Evolutionary conservation across 2,329 filamentous ascomycete genomes (phyloP).

Genomic region (Pseudogymnoascus sp.): DNA sequence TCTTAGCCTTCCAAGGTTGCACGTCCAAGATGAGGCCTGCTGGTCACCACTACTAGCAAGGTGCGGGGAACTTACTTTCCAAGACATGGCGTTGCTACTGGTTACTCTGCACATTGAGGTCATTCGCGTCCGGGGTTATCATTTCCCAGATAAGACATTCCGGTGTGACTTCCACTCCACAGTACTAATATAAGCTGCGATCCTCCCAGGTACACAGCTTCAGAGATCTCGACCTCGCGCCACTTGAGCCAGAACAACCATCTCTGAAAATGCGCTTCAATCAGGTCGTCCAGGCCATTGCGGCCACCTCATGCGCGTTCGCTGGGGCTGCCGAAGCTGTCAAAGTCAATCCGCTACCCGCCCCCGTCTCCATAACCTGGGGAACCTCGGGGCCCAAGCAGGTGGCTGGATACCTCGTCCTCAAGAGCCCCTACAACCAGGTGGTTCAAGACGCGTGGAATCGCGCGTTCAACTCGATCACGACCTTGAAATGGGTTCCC

Average conservation of each 20-base stretch:
- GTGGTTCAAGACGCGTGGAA: slow-evolving; percentile 42
- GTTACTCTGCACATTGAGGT: not conserved
- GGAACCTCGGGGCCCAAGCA: slow-evolving; percentile 42
- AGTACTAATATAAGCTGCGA: slow-evolving; percentile 5
- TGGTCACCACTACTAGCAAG: not conserved
- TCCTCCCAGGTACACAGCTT: not conserved
- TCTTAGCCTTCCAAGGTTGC: not conserved
- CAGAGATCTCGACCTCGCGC: not conserved
- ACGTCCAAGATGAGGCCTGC: not conserved
- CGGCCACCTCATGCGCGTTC: slow-evolving; percentile 23
- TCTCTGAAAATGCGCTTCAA: slow-evolving; percentile 17
- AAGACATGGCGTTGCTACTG: slow-evolving; percentile 6
- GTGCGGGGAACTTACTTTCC: not conserved
- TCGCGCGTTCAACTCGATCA: slow-evolving; percentile 42
- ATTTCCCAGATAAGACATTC: slow-evolving; percentile 6
- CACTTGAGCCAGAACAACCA: not conserved
- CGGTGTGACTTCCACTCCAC: slow-evolving; percentile 1
- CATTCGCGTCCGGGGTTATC: not conserved
- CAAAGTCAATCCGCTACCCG: slow-evolving; percentile 46
- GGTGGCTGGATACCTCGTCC: slow-evolving; percentile 32
- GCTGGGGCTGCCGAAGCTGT: slow-evolving; percentile 36
- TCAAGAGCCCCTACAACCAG: slow-evolving; percentile 32
- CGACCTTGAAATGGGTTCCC: slow-evolving; percentile 46
- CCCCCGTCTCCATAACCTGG: slow-evolving; percentile 46
- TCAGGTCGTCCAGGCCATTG: slow-evolving; percentile 7